Evolutionary conservation across 2,329 filamentous ascomycete genomes (phyloP), one percentile per base, ranked within the genome.

Genomic region (Trichoderma hamatum): DNA sequence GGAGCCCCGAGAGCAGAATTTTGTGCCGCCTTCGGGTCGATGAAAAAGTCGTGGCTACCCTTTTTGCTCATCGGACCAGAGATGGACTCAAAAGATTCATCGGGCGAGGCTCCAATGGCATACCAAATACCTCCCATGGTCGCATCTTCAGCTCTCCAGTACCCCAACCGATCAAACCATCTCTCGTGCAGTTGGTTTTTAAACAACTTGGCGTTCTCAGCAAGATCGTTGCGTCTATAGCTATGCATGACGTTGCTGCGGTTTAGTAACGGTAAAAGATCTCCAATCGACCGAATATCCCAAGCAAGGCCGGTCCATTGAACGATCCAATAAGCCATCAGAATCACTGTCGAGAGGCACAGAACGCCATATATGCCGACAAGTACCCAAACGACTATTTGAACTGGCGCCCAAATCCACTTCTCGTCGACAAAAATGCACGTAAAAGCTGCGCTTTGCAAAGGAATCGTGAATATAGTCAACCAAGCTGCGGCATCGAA

Each of bases 351-450:
- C 1, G 90, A 88, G 7, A 87, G 73, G 2, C 90, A 75, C 58
- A 95, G 80, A 4, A 93, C 78, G 39, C 90, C 79, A 79, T 97
- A 97, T 0, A 97, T 79, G 0, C 82, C 89, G 34, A 96, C 87
- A 30, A 94, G 82, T 0, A 89, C 87, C 93, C 94, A 97, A 30
- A 91, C 89, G 26, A 96, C 85, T 16, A 89, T 89, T 73, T 93
- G 89, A 1, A 93, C 91, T 0, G 92, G 86, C 6, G 92, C 87
- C 94, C 94, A 97, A 66, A 85, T 85, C 92, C 93, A 97, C 9
- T 80, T 79, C 1, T 84, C 84, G 34, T 86, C 80, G 2, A 85
- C 82, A 26, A 85, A 82, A 46, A 89, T 83, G 52, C 87, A 85
- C 7, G 89, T 89, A 78, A 95, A 97, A 34, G 92, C 82, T 71